These are phyloP conservation scores for Colletotrichum costaricense DNA, from an alignment of 2,329 filamentous ascomycete species.

Conservation along the genomic window DNA sequence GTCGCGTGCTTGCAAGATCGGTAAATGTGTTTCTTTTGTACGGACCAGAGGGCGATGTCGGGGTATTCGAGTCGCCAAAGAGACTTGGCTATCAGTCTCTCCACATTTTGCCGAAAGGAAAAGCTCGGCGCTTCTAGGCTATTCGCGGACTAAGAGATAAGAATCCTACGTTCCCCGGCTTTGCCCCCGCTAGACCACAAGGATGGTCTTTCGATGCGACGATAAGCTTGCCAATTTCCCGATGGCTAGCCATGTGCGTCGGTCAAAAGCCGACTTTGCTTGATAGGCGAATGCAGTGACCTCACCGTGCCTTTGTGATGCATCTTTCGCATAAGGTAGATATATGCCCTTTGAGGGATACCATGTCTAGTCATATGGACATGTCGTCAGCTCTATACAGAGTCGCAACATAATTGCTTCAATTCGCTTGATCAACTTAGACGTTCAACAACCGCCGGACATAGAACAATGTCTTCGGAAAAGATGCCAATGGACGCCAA, in stretches of 20 bases:
- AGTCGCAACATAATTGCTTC: background rate
- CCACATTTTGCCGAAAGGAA: conserved; percentile 28
- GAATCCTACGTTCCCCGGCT: conserved; percentile 18
- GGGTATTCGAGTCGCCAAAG: conserved; percentile 19
- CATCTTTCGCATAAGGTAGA: conserved; percentile 7
- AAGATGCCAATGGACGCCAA: conserved; percentile 24
- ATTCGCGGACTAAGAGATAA: conserved; percentile 17
- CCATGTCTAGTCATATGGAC: background rate
- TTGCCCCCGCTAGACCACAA: conserved; percentile 19
- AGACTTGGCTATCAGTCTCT: conserved; percentile 3
- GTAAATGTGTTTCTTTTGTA: background rate
- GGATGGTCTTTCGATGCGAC: conserved; percentile 17
- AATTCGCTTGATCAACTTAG: background rate
- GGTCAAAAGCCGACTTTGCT: conserved; percentile 7
- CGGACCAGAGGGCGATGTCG: conserved; percentile 23
- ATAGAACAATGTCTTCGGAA: conserved; percentile 10
- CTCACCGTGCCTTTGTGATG: conserved; percentile 9
- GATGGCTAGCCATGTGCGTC: conserved; percentile 8
- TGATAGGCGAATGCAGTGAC: conserved; percentile 33
- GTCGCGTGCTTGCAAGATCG: conserved; percentile 12
- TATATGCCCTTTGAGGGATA: conserved; percentile 14
- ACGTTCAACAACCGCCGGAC: no score
- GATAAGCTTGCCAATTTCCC: conserved; percentile 22
- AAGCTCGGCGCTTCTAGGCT: background rate
- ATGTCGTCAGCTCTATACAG: background rate